Conservation (phyloP, 441 rosid species). For the Pelargonium cotyledonis region DNA sequence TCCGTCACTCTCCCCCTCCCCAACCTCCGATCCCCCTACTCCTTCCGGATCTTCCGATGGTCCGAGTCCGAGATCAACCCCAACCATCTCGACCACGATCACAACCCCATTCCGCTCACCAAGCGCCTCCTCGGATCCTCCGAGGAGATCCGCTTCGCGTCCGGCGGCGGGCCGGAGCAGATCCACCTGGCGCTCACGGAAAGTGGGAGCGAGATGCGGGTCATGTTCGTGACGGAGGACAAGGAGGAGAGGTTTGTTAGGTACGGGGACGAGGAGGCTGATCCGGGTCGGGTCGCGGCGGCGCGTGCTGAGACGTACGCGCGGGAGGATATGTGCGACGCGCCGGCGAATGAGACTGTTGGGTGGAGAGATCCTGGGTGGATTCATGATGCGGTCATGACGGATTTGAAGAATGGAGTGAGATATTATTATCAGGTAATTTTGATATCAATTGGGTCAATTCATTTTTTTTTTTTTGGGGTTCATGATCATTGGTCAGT, state of each 20-base stretch:
- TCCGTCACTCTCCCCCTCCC: conserved; percentile 58
- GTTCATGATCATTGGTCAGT: no score
- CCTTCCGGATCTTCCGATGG: conserved; percentile 90
- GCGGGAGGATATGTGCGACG: conserved; percentile 66
- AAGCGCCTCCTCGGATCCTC: conserved; percentile 47
- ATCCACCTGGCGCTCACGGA: conserved; percentile 70
- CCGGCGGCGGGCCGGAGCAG: conserved; percentile 55
- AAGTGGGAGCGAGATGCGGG: conserved; percentile 68
- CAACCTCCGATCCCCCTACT: conserved; percentile 62
- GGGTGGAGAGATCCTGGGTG: conserved; percentile 98
- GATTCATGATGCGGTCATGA: conserved; percentile 62
- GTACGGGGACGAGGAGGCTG: conserved; percentile 51
- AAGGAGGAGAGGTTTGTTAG: conserved; percentile 50
- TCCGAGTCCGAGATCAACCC: conserved; percentile 57
- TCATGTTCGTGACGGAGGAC: conserved; percentile 66
- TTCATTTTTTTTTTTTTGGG: background rate
- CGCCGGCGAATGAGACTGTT: conserved; percentile 57
- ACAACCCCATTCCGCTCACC: conserved; percentile 70
- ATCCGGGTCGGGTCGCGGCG: conserved; percentile 24
- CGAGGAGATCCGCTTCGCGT: conserved; percentile 34
- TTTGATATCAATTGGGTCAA: background rate
- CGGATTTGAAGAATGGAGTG: conserved; percentile 45
- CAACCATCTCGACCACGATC: conserved; percentile 59
- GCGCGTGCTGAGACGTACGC: conserved; percentile 64
- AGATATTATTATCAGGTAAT: conserved; percentile 69